phyloP scores from a whole-genome alignment of 2,329 filamentous ascomycete genomes.

The Exophiala sideris region DNA sequence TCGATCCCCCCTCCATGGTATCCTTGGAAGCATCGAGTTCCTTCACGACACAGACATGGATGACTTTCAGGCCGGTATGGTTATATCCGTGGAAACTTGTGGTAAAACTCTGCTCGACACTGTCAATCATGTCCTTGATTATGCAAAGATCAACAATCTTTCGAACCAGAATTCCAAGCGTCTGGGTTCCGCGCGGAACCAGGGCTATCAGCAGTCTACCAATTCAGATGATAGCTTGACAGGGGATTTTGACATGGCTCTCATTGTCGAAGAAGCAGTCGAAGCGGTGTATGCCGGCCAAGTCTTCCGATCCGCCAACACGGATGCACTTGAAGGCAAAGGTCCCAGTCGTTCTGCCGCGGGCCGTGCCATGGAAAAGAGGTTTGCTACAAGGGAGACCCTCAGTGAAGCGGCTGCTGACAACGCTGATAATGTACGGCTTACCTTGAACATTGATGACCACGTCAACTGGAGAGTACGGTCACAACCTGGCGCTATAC shows the following conservation, averaged over 20 bases:
- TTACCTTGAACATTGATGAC: slow-evolving; percentile 53
- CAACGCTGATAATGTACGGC: slow-evolving; percentile 2
- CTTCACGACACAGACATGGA: slow-evolving; percentile 38
- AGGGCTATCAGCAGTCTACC: slow-evolving; percentile 4
- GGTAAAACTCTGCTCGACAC: slow-evolving; percentile 43
- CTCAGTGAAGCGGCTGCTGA: slow-evolving; percentile 10
- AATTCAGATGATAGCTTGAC: slow-evolving; percentile 28
- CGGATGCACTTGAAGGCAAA: slow-evolving; percentile 16
- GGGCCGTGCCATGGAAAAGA: slow-evolving; percentile 11
- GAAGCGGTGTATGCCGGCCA: slow-evolving; percentile 55
- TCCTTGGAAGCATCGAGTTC: slow-evolving; percentile 42
- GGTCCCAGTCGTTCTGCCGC: slow-evolving; percentile 11
- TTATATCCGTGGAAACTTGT: slow-evolving; percentile 42
- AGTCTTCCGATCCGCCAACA: slow-evolving; percentile 24
- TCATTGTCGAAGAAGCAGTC: slow-evolving; percentile 38
- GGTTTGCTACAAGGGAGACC: slow-evolving; percentile 3
- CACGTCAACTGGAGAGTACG: slow-evolving; percentile 51
- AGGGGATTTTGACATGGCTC: slow-evolving; percentile 34
- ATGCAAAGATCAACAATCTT: slow-evolving; percentile 52
- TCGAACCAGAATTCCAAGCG: slow-evolving; percentile 8
- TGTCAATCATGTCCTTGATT: slow-evolving; percentile 46
- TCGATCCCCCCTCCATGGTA: slow-evolving; percentile 42
- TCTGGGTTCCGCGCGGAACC: background rate
- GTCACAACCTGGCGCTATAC: slow-evolving; percentile 53
- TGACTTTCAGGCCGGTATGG: slow-evolving; percentile 39